These are phyloP conservation scores for Suillus bovinus DNA, from an alignment of 768 basidiomycete genomes.

Conservation along the genomic window DNA sequence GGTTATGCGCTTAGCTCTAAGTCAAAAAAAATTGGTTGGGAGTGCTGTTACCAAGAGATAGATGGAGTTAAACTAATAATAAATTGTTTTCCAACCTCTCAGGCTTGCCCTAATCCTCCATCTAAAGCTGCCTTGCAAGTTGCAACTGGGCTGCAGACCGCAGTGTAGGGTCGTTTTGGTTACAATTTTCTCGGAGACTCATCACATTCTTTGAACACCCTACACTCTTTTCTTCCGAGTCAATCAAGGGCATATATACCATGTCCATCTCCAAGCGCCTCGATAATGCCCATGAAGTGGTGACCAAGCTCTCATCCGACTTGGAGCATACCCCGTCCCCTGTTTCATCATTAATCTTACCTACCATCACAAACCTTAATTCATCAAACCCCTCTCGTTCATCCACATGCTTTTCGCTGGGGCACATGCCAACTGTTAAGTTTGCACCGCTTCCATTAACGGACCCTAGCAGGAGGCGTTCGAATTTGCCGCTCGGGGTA, in stretches of 20 bases:
- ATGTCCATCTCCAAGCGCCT: slow-evolving; percentile 10
- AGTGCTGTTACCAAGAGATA: not conserved
- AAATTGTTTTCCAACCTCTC: not conserved
- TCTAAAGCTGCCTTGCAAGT: not conserved
- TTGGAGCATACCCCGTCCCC: slow-evolving; percentile 15
- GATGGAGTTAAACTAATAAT: not conserved
- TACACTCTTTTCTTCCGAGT: not conserved
- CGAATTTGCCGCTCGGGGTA: slow-evolving; percentile 52
- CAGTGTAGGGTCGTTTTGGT: too few species aligned
- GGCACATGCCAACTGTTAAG: slow-evolving; percentile 39
- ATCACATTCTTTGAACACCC: not conserved
- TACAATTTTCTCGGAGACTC: not conserved
- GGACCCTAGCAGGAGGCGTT: slow-evolving; percentile 50
- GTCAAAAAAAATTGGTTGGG: not conserved
- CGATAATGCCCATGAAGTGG: slow-evolving; percentile 19
- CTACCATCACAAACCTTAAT: slow-evolving; percentile 14
- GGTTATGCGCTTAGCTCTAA: not conserved
- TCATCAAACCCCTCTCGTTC: slow-evolving; percentile 14
- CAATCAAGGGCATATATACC: not conserved
- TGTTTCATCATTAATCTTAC: slow-evolving; percentile 20
- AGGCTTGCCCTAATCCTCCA: not conserved
- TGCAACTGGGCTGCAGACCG: not conserved
- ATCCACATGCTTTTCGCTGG: slow-evolving; percentile 17
- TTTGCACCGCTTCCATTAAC: slow-evolving; percentile 62
- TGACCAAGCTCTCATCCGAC: slow-evolving; percentile 14